These are phyloP conservation scores for Cystoderma amianthinum DNA, from an alignment of 768 basidiomycete genomes.

Conservation along the genomic window DNA sequence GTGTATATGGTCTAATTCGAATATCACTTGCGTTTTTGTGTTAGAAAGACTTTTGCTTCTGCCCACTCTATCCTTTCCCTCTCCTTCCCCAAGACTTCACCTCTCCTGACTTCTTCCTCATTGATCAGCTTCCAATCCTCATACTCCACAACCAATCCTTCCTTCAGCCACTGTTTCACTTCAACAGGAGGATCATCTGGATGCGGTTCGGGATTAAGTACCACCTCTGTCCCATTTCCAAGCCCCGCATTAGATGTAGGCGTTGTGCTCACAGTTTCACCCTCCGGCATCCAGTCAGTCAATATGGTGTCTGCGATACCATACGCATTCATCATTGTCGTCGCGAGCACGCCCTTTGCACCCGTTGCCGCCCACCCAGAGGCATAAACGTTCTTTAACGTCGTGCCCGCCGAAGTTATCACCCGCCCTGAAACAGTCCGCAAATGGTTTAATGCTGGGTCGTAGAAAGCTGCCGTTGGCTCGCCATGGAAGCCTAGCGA, in stretches of 20 bases:
- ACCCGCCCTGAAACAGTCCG: slow-evolving; percentile 48
- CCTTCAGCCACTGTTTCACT: slow-evolving; percentile 32
- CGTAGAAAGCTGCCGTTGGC: slow-evolving; percentile 50
- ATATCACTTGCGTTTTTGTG: too few species aligned
- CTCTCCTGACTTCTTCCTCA: slow-evolving; percentile 60
- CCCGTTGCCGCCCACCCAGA: slow-evolving; percentile 93
- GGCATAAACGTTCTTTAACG: slow-evolving; percentile 68
- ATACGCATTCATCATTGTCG: slow-evolving; percentile 92
- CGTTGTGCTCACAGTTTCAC: slow-evolving; percentile 2
- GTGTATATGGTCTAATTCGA: too few species aligned
- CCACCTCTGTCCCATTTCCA: slow-evolving; percentile 6
- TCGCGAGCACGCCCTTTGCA: slow-evolving; percentile 85
- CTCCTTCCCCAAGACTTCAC: slow-evolving; percentile 55
- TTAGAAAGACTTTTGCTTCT: slow-evolving; percentile 33
- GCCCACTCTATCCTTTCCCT: slow-evolving; percentile 73
- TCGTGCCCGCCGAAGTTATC: slow-evolving; percentile 24
- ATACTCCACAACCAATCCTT: slow-evolving; percentile 50
- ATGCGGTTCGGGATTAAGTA: slow-evolving; percentile 28
- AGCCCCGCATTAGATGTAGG: slow-evolving; percentile 6
- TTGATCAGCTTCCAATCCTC: slow-evolving; percentile 72
- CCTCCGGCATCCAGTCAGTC: slow-evolving; percentile 34
- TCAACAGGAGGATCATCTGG: slow-evolving; percentile 43
- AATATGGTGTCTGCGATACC: slow-evolving; percentile 67
- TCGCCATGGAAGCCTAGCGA: slow-evolving; percentile 84
- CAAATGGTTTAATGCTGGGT: slow-evolving; percentile 47